Conservation (phyloP, 768 basidiomycete genomes). For the Rubroboletus satanas region DNA sequence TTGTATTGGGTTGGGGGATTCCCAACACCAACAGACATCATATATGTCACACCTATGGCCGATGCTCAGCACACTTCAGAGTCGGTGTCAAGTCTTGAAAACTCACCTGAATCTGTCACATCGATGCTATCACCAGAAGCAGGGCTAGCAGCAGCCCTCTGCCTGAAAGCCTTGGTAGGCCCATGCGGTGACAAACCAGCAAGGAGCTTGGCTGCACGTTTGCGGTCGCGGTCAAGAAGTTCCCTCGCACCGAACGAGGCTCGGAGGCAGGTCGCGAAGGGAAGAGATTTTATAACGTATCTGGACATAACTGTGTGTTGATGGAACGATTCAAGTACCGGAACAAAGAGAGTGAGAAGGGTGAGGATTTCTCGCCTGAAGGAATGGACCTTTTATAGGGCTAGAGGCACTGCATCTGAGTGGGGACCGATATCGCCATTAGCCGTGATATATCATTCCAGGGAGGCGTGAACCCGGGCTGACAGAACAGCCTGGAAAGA, state of each 20-base stretch:
- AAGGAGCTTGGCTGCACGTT: slow-evolving; percentile 54
- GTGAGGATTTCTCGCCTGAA: not conserved
- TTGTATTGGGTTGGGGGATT: slow-evolving; percentile 45
- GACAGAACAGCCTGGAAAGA: not conserved
- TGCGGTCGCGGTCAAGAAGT: slow-evolving; percentile 50
- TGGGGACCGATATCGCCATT: not conserved
- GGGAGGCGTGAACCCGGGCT: not conserved
- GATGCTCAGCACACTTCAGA: not conserved
- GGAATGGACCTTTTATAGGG: slow-evolving; percentile 18
- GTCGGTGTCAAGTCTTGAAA: not conserved
- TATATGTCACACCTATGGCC: slow-evolving; percentile 48
- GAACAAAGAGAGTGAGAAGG: not conserved
- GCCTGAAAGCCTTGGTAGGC: slow-evolving; percentile 34
- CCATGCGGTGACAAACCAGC: slow-evolving; percentile 53
- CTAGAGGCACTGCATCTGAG: not conserved
- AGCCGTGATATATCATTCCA: not conserved
- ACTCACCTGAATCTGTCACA: slow-evolving; percentile 50
- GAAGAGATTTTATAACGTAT: slow-evolving; percentile 36
- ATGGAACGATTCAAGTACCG: not conserved
- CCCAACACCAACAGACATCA: slow-evolving; percentile 49
- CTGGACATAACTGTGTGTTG: slow-evolving; percentile 34
- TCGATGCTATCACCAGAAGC: slow-evolving; percentile 38
- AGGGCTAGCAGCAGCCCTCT: slow-evolving; percentile 8
- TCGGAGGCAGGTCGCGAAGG: slow-evolving; percentile 44
- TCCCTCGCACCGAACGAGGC: slow-evolving; percentile 39